These are phyloP conservation scores for Craterostigma plantagineum DNA, from an alignment of 257 asterid species.

Conservation along the genomic window DNA sequence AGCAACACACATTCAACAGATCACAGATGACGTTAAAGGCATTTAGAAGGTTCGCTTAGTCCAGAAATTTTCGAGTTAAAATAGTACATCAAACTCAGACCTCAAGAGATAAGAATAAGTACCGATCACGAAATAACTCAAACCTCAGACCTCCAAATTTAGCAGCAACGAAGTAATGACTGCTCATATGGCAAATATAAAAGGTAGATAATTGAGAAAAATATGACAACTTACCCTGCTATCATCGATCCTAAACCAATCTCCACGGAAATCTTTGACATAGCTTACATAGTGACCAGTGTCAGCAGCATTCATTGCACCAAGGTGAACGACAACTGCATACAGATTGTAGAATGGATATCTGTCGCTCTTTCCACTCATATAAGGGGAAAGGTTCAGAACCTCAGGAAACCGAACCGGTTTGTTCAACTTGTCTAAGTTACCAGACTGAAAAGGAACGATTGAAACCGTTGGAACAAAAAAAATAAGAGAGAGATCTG, in stretches of 20 bases:
- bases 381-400: slow-evolving; percentile 30
- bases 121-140: background rate
- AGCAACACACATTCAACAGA: too few relatives aligned
- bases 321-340: slow-evolving; percentile 36
- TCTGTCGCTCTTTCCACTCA: slow-evolving; percentile 25
- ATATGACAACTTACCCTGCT: slow-evolving; percentile 29
- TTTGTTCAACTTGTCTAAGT: slow-evolving; percentile 28
- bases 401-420: slow-evolving; percentile 21
- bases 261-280: slow-evolving; percentile 21
- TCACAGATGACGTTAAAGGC: too few relatives aligned
- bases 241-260: slow-evolving; percentile 32
- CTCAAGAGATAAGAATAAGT: background rate
- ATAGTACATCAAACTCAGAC: too few relatives aligned
- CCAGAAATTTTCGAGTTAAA: too few relatives aligned
- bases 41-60: too few relatives aligned
- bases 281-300: slow-evolving; percentile 41
- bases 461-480: slow-evolving; percentile 2
- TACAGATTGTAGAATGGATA: slow-evolving; percentile 22
- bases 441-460: slow-evolving; percentile 23
- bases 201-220: too few relatives aligned
- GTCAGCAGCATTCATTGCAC: slow-evolving; percentile 20
- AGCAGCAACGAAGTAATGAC: too few relatives aligned
- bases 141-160: too few relatives aligned
- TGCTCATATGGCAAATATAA: too few relatives aligned
- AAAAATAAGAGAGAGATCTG: background rate